A percentile compares a stretch with the other conserved stretches of the same genome.
phyloP scores from a whole-genome alignment of 1,139 yeast species.

The Pichia sp. region DNA sequence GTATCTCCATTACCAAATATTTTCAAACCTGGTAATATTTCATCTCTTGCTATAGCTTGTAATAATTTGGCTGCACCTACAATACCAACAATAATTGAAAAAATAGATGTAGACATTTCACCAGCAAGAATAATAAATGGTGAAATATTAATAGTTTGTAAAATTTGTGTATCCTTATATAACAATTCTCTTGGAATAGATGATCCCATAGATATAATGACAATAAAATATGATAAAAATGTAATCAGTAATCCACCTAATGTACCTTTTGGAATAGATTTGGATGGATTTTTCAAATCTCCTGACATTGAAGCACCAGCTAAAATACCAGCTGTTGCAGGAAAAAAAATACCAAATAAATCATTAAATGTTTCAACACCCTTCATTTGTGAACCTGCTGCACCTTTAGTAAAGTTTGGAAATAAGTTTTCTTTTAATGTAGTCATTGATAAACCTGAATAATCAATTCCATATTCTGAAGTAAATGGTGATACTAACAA shows the following conservation, averaged over 20 bases:
- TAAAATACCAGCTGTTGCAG: conserved; percentile 96
- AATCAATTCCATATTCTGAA: conserved; percentile 43
- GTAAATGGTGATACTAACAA: conserved; percentile 57
- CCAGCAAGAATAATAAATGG: conserved; percentile 76
- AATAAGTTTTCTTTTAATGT: conserved; percentile 60
- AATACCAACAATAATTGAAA: conserved; percentile 89
- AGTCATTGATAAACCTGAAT: conserved; percentile 68
- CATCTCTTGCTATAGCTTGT: conserved; percentile 86
- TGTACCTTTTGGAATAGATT: conserved; percentile 86
- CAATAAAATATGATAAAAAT: conserved; percentile 64
- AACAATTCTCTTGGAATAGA: conserved; percentile 75
- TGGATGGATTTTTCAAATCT: conserved; percentile 78
- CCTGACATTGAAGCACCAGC: conserved; percentile 99
- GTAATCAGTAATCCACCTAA: conserved; percentile 73
- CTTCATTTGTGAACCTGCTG: conserved; percentile 77
- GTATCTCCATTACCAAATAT: conserved; percentile 40
- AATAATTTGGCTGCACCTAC: conserved; percentile 90
- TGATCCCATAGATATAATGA: conserved; percentile 71
- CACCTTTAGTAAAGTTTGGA: conserved; percentile 81
- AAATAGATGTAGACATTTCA: conserved; percentile 81
- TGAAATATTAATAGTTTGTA: conserved; percentile 71
- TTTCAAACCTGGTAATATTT: conserved; percentile 69
- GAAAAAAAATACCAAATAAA: conserved; percentile 90
- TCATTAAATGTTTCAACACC: conserved; percentile 71
- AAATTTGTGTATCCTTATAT: conserved; percentile 70